phyloP scores from a whole-genome alignment of 2,329 filamentous ascomycete genomes.

The Colletotrichum sidae region DNA sequence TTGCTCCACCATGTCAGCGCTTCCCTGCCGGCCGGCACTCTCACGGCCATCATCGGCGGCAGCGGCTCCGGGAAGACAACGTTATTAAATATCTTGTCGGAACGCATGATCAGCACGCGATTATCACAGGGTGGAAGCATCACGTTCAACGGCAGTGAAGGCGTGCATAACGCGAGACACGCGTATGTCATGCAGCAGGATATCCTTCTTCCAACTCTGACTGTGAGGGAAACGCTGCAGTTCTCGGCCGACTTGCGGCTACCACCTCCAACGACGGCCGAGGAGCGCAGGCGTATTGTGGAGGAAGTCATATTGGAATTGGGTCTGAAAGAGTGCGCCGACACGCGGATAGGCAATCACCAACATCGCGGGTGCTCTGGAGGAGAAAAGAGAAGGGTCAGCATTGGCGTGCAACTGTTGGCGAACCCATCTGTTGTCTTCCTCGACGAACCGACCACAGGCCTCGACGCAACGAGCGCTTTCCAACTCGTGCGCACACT shows the following conservation, averaged over 20 bases:
- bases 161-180: slow-evolving; percentile 67
- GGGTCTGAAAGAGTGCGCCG: slow-evolving; percentile 80
- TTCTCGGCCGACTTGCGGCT: slow-evolving; percentile 80
- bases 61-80: slow-evolving; percentile 81
- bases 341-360: slow-evolving; percentile 78
- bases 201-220: slow-evolving; percentile 77
- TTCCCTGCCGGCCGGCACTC: slow-evolving; percentile 71
- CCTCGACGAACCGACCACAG: slow-evolving; percentile 83
- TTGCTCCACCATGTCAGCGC: slow-evolving; percentile 74
- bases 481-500: slow-evolving; percentile 79
- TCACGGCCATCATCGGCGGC: slow-evolving; percentile 82
- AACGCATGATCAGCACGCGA: slow-evolving; percentile 70
- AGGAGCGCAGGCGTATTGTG: slow-evolving; percentile 72
- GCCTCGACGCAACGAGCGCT: slow-evolving; percentile 81
- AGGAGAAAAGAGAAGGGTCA: slow-evolving; percentile 81
- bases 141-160: slow-evolving; percentile 70
- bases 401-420: slow-evolving; percentile 83
- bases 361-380: slow-evolving; percentile 82
- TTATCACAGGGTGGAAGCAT: slow-evolving; percentile 64
- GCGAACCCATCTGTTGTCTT: slow-evolving; percentile 83
- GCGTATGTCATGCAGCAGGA: slow-evolving; percentile 84
- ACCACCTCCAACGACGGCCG: slow-evolving; percentile 68
- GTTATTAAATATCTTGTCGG: slow-evolving; percentile 77
- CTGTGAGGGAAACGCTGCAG: slow-evolving; percentile 78
- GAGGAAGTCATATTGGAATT: slow-evolving; percentile 83